Evolutionary conservation across 139 green algal genomes (phyloP).

Genomic region (Deuterostichococcus epilithicus): DNA sequence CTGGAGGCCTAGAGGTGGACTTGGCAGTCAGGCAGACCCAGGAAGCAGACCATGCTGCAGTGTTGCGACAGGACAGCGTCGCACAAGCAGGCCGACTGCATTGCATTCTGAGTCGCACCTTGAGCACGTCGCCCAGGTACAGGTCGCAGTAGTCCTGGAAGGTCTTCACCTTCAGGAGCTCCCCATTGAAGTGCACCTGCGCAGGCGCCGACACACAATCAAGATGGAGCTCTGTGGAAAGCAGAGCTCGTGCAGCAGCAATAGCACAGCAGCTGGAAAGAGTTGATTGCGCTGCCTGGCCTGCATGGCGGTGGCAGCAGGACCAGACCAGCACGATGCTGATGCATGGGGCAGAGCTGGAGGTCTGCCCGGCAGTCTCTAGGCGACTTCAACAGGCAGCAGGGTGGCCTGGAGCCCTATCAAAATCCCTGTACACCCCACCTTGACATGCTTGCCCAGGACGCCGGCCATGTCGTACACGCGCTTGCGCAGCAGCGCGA

Average conservation of each 20-base stretch:
- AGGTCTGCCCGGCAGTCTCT: too few species aligned
- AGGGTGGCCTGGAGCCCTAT: too few species aligned
- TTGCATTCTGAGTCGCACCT: too few species aligned
- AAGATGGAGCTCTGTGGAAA: too few species aligned
- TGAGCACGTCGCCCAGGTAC: constrained; percentile 75
- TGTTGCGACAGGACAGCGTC: too few species aligned
- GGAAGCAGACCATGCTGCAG: too few species aligned
- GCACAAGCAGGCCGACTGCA: too few species aligned
- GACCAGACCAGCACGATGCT: not conserved
- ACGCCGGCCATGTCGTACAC: constrained; percentile 94
- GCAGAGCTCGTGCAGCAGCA: too few species aligned
- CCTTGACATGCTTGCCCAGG: constrained; percentile 89
- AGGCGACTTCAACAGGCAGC: too few species aligned
- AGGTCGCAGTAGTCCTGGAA: constrained; percentile 95
- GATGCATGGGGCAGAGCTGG: too few species aligned
- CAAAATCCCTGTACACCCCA: constrained; percentile 18
- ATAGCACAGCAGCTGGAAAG: not conserved
- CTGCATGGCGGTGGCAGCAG: not conserved
- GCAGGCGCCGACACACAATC: not conserved
- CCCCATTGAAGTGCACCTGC: constrained; percentile 88
- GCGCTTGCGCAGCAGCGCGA: constrained; percentile 93
- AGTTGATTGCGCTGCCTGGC: not conserved
- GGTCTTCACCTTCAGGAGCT: constrained; percentile 73
- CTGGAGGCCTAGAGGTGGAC: too few species aligned
- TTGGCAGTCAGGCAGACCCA: too few species aligned